A percentile compares a stretch with the other conserved stretches of the same genome.
Conservation (phyloP, 306 rosid species). For the Dalbergia cultrata region DNA sequence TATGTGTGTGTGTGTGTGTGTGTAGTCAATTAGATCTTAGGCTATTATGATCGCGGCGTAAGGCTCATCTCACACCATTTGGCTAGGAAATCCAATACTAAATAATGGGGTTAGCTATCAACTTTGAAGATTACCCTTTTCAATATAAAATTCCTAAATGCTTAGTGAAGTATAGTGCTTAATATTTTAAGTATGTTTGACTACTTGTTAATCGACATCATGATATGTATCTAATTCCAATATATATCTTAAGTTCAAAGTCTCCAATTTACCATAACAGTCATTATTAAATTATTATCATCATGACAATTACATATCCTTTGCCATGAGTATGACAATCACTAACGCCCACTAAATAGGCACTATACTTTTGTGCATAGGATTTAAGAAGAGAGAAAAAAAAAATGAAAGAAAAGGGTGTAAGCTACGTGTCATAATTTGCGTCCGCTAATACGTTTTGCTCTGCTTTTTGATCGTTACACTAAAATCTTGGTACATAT, state of each 20-base stretch:
- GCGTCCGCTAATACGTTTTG: slow-evolving; percentile 25
- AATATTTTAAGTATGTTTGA: slow-evolving; percentile 3
- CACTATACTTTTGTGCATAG: slow-evolving; percentile 16
- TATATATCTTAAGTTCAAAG: slow-evolving; percentile 4
- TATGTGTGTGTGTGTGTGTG: neutral
- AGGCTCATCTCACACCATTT: neutral
- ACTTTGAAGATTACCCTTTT: neutral
- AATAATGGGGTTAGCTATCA: slow-evolving; percentile 13
- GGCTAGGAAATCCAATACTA: neutral
- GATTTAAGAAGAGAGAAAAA: neutral
- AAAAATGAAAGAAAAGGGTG: neutral
- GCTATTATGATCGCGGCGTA: neutral
- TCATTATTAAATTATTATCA: slow-evolving; percentile 28
- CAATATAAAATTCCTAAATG: neutral
- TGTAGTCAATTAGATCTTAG: neutral
- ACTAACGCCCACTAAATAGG: slow-evolving; percentile 30
- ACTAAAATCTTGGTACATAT: neutral
- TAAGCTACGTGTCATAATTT: slow-evolving; percentile 29
- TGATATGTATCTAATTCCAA: slow-evolving; percentile 1
- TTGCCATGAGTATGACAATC: slow-evolving; percentile 23
- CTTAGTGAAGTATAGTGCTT: slow-evolving; percentile 17
- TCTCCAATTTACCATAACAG: neutral
- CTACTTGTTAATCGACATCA: slow-evolving; percentile 2
- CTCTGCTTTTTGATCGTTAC: neutral
- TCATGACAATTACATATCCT: neutral